A percentile compares a stretch with the other conserved stretches of the same genome.
Conservation (phyloP, 2,329 filamentous ascomycete species). For the Colletotrichum incanum region DNA sequence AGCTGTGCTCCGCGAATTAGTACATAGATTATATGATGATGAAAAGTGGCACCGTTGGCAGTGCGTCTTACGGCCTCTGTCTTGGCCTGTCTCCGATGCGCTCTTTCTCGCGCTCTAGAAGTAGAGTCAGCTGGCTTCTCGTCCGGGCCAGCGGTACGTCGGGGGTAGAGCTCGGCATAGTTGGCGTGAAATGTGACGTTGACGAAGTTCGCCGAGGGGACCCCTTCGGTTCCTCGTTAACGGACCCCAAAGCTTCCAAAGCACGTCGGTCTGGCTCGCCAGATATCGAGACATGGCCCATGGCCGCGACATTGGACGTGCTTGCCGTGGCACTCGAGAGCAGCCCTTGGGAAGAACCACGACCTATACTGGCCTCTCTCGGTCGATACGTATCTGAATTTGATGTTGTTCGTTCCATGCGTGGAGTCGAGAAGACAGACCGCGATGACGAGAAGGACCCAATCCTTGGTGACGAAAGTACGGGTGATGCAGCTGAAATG, state of each 20-base stretch:
- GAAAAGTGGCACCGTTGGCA: constrained; percentile 4
- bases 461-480: constrained; percentile 28
- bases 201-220: constrained; percentile 45
- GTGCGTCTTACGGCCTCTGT: constrained; percentile 21
- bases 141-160: constrained; percentile 68
- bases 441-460: constrained; percentile 39
- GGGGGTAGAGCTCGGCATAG: constrained; percentile 62
- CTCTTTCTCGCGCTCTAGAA: constrained; percentile 69
- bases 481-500: constrained; percentile 21
- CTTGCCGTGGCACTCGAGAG: constrained; percentile 46
- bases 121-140: constrained; percentile 72
- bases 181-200: constrained; percentile 63
- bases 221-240: constrained; percentile 13
- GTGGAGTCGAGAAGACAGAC: constrained; percentile 32
- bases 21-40: constrained; percentile 39
- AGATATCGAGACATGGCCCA: constrained; percentile 39
- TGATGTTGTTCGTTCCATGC: constrained; percentile 35
- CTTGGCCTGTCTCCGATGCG: constrained; percentile 36
- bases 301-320: constrained; percentile 40
- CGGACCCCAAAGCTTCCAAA: constrained; percentile 47
- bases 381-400: constrained; percentile 37
- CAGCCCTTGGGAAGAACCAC: constrained; percentile 49
- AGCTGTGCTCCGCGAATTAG: constrained; percentile 37
- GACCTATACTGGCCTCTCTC: constrained; percentile 47
- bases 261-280: constrained; percentile 33